Base-by-base conservation (phyloP, 768 basidiomycete species). In the Erythrobasidium yunnanense region DNA sequence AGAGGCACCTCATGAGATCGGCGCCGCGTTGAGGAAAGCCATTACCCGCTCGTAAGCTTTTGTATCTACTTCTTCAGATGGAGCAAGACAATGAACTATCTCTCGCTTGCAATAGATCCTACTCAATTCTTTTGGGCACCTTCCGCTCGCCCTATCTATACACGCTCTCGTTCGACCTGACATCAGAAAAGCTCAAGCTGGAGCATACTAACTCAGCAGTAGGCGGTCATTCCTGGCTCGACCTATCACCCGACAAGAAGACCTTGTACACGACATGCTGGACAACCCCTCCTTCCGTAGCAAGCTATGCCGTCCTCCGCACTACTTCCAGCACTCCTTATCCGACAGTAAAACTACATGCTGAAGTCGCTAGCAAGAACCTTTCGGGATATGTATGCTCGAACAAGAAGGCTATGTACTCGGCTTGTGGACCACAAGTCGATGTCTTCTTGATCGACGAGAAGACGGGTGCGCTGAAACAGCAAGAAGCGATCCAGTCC, bases 351-450 rank as follows among this genome's bases (percentile, higher is more conserved):
- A 23, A 33, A 29, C 66, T 67, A 33, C 55, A 71, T 57, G 70
- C 70, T 45, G 42, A 47, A 13, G 65, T 71, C 2, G 45, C 46
- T 17, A 71, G 70, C 13, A 68, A 58, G 25, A 52, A 71, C 3
- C 66, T 71, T 0, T 73, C 72, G 0, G 73, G 73, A 33, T 74
- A 74, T 57, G 71, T 72, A 46, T 70, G 71, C 30, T 66, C 67
- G 17, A 69, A 68, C 2, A 6, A 23, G 1, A 54, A 58, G 8
- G 66, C 66, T 11, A 68, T 69, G 0, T 74, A 72, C 45, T 70
- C 69, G 1, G 72, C 72, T 0, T 71, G 73, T n/a, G 73, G 73
- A 17, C 68, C 73, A 7, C 67, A 69, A 13, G 72, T 70, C 1
- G 73, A 74, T 53, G 71, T 70, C 0, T 70, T 72, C 20, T 42